These are phyloP conservation scores for Saussurea involucrata DNA, from an alignment of 129 eudicot species.

Conservation along the genomic window DNA sequence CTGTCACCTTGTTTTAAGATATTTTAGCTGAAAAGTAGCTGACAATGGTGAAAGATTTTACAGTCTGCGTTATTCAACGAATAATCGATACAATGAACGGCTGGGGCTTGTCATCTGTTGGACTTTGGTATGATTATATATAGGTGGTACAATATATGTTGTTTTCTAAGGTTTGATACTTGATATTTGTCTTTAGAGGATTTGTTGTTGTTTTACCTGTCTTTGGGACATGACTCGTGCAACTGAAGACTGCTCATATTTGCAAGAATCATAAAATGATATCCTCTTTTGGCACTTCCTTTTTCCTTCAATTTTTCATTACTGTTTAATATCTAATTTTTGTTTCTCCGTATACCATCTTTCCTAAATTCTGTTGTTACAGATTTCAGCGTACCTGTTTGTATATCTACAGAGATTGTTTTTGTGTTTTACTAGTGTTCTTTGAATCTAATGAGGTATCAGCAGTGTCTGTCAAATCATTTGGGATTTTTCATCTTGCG, in stretches of 20 bases:
- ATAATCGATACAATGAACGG: background rate
- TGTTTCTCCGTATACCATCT: background rate
- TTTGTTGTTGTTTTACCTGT: background rate
- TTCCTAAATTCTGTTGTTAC: background rate
- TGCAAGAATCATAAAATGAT: background rate
- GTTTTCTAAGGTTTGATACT: background rate
- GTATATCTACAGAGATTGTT: background rate
- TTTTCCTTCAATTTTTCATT: background rate
- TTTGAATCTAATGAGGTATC: background rate
- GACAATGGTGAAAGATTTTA: background rate
- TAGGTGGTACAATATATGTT: background rate
- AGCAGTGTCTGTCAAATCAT: background rate
- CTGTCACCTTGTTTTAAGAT: background rate
- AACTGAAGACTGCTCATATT: background rate
- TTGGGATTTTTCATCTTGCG: conserved; percentile 1
- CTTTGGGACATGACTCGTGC: background rate
- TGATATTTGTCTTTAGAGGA: background rate
- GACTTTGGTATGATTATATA: background rate
- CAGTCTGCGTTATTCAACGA: background rate
- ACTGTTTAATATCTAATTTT: background rate
- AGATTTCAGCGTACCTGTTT: background rate
- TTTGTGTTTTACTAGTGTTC: background rate
- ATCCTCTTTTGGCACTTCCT: background rate
- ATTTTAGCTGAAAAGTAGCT: background rate
- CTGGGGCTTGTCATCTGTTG: background rate